Percentiles rank a stretch among this genome's conserved stretches.
These are phyloP conservation scores for Pythium phragmiticola DNA, from an alignment of 352 stramenopile species.

Conservation along the genomic window DNA sequence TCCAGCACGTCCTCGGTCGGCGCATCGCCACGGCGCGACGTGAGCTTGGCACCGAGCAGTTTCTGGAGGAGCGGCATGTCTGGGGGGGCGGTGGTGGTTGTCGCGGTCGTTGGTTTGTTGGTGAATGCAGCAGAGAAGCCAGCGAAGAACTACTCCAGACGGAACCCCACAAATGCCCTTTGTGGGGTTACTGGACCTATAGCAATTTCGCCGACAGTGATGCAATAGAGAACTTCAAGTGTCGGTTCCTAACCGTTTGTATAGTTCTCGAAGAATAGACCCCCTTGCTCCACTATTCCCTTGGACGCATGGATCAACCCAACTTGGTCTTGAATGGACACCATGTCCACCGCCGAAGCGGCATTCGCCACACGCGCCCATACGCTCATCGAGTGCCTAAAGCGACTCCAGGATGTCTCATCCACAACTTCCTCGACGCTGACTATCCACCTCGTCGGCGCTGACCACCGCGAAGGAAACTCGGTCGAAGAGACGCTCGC, in stretches of 20 bases:
- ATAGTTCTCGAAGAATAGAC: not conserved
- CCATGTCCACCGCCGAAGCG: not conserved
- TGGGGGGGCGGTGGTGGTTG: not conserved
- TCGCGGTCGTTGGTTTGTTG: slow-evolving; percentile 6
- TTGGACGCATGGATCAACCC: not conserved
- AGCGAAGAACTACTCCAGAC: slow-evolving; percentile 6
- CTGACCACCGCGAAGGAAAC: slow-evolving; percentile 78
- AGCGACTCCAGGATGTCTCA: slow-evolving; percentile 23
- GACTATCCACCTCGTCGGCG: slow-evolving; percentile 68
- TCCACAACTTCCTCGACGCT: slow-evolving; percentile 18
- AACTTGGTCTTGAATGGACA: not conserved
- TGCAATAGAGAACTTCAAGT: slow-evolving; percentile 12
- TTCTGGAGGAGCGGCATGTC: slow-evolving; percentile 57
- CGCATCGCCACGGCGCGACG: slow-evolving; percentile 53
- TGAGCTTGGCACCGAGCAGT: slow-evolving; percentile 48
- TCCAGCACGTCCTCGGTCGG: slow-evolving; percentile 48
- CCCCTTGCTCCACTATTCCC: not conserved
- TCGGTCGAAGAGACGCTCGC: slow-evolving; percentile 48
- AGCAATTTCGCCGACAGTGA: slow-evolving; percentile 6
- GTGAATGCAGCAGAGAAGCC: slow-evolving; percentile 4
- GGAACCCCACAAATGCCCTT: not conserved
- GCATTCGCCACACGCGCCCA: slow-evolving; percentile 17
- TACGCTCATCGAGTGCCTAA: slow-evolving; percentile 40
- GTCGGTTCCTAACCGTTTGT: slow-evolving; percentile 6
- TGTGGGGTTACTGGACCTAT: slow-evolving; percentile 17